Evolutionary conservation across 1,139 yeast genomes (phyloP), one percentile per base, ranked within the genome.

Genomic region (Tardiomyces digboiensis): DNA sequence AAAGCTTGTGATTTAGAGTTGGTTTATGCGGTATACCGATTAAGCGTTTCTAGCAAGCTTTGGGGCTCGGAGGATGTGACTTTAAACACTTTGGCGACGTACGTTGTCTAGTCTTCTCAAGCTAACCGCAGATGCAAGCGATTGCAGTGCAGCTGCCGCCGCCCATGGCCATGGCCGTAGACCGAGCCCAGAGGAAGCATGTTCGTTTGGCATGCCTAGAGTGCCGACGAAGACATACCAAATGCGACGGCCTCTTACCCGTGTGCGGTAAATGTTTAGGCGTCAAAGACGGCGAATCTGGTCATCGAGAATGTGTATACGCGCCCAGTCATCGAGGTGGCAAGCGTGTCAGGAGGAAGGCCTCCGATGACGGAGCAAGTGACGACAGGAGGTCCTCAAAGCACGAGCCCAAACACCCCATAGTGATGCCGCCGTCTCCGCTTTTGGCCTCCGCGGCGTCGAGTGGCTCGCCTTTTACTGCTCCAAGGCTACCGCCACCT

Each of bases 181-280:
- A 19, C 19, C 26, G 14, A 10, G 14, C 8, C 7, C 21, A 16
- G n/a, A n/a, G 26, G 19, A 21, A 21, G 8, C 40, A 38, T 19
- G 40, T 38, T 10, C 13, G 19, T 19, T 20, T 18, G 7, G 40
- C 40, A 13, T 38, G 40, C 14, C 16, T 38, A 10, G 29, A 20
- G 40, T 38, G 40, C 26, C 40, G 40, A 19, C 21, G 26, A 8
- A n/a, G 40, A n/a, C 26, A 38, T n/a, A 13, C 29, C 6, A 38
- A 38, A 20, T 38, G 40, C 10, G 29, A 38, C 13, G 40, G 40
- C 33, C 16, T 26, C 5, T 8, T 26, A 16, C 33, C 33, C 5
- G 33, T 26, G 5, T 26, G 33, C 33, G 33, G 33, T 5, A n/a
- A 16, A n/a, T 26, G 33, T 8, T 8, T 26, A 8, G 33, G 33